Evolutionary conservation across 306 rosid genomes (phyloP).

Genomic region (Arachis stenosperma): DNA sequence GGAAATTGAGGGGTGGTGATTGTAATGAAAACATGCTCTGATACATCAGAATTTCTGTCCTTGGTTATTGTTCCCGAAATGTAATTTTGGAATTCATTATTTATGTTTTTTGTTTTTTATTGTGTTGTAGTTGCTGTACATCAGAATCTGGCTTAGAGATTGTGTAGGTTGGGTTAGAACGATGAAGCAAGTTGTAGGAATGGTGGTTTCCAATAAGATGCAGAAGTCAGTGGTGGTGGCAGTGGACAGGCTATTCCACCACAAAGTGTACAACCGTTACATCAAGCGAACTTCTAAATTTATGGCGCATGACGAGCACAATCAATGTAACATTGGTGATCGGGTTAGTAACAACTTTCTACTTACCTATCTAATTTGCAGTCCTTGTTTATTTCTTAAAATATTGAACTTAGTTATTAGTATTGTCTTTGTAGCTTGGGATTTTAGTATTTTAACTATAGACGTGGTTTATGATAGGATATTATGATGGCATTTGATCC

Average conservation of each 20-base stretch:
- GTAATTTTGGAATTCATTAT: background rate
- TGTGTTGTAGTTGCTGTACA: background rate
- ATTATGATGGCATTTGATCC: no score
- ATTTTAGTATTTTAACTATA: background rate
- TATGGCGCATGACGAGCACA: slow-evolving; percentile 86
- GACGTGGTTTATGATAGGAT: background rate
- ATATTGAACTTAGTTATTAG: background rate
- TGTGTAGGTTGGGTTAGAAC: slow-evolving; percentile 28
- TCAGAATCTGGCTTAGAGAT: slow-evolving; percentile 34
- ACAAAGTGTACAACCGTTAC: slow-evolving; percentile 74
- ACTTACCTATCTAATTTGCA: background rate
- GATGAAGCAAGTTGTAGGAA: slow-evolving; percentile 91
- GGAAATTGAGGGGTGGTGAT: background rate
- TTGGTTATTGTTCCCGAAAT: background rate
- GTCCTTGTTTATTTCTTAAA: background rate
- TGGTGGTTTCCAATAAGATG: slow-evolving; percentile 96
- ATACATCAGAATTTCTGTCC: background rate
- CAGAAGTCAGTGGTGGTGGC: slow-evolving; percentile 96
- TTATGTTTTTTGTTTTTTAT: background rate
- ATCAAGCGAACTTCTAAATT: slow-evolving; percentile 91
- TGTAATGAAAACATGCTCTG: background rate
- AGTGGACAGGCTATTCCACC: slow-evolving; percentile 74
- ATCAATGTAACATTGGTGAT: slow-evolving; percentile 79
- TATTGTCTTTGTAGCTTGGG: background rate
- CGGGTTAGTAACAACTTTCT: slow-evolving; percentile 47